Evolutionary conservation across 208 protist species (phyloP).

Genomic region (Strigomonas culicis): DNA sequence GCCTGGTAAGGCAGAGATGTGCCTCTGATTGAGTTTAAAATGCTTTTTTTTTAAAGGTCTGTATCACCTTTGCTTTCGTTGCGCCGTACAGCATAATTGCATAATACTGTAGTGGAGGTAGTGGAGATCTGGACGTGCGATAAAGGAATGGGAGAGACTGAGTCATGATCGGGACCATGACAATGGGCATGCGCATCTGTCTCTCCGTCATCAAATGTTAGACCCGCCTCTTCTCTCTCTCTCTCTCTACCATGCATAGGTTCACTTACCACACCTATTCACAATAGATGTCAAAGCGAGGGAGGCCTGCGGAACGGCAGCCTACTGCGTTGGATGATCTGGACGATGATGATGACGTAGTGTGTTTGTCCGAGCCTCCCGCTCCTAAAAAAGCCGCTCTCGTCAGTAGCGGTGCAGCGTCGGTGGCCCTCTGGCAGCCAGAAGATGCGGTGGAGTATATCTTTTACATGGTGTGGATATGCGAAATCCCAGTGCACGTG

Average conservation of each 20-base stretch:
- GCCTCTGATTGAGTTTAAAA: neutral
- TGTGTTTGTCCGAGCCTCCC: neutral
- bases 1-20: neutral
- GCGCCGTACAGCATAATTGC: no score
- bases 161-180: neutral
- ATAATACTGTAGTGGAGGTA: no score
- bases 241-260: neutral
- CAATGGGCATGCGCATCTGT: neutral
- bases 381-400: neutral
- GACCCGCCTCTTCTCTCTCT: no score
- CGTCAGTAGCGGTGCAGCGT: neutral
- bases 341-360: no score
- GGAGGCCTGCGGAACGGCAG: no score
- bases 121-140: no score
- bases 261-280: neutral
- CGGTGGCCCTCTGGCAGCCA: constrained; percentile 15
- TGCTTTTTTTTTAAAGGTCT: neutral
- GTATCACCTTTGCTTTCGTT: no score
- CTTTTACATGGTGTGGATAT: constrained; percentile 65
- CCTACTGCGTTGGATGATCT: no score
- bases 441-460: constrained; percentile 47
- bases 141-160: neutral
- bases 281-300: no score
- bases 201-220: neutral
- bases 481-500: constrained; percentile 54